A percentile compares a stretch with the other conserved stretches of the same genome.
These are phyloP conservation scores for Chimonanthus salicifolius DNA, from an alignment of 164 flowering plant species.

Conservation along the genomic window DNA sequence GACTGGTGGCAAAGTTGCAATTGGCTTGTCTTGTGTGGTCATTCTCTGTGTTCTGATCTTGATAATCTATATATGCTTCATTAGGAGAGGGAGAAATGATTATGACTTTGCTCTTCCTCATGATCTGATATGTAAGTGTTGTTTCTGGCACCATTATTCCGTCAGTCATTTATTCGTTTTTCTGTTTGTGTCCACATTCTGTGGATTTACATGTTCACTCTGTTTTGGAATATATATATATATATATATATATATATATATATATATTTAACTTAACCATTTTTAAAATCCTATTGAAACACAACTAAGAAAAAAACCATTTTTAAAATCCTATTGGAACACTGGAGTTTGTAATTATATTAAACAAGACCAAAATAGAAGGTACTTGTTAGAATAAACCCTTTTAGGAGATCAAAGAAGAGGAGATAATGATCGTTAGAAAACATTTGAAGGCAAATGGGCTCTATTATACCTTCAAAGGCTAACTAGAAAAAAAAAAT, in stretches of 20 bases:
- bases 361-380: too few relatives aligned
- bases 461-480: too few relatives aligned
- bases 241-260: too few relatives aligned
- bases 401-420: too few relatives aligned
- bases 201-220: background rate
- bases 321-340: too few relatives aligned
- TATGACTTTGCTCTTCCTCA: constrained; percentile 91
- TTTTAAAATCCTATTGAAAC: background rate
- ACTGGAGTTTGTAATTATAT: too few relatives aligned
- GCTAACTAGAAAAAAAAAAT: too few relatives aligned
- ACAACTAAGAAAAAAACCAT: too few relatives aligned
- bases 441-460: too few relatives aligned
- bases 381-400: too few relatives aligned
- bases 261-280: background rate
- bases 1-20: constrained; percentile 70
- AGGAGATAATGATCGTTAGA: too few relatives aligned
- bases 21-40: constrained; percentile 53
- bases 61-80: constrained; percentile 48
- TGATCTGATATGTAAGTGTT: constrained; percentile 82
- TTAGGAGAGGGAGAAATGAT: constrained; percentile 63
- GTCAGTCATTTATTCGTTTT: background rate
- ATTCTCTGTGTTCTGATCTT: constrained; percentile 39
- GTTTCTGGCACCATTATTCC: background rate
- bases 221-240: background rate
- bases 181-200: background rate